Evolutionary conservation across 2,329 filamentous ascomycete species (phyloP).

Genomic region (Tolypocladium ovalisporum): DNA sequence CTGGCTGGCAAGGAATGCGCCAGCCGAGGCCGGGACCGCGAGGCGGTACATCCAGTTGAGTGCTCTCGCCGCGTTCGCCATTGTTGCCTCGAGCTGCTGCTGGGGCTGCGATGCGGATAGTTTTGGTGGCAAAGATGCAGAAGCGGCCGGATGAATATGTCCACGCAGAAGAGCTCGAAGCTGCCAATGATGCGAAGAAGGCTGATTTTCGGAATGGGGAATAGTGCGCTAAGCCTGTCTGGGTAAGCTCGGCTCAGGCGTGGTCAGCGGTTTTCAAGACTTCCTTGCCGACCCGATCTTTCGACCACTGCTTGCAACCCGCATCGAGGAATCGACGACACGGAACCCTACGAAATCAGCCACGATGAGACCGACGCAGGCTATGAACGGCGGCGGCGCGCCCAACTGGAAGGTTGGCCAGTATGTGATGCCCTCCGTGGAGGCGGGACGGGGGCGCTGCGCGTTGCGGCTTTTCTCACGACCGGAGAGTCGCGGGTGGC

Average conservation of each 20-base stretch:
- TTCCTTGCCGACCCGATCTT: conserved; percentile 14
- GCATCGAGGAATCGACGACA: conserved; percentile 12
- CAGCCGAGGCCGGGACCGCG: conserved; percentile 65
- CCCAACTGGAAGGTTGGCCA: conserved; percentile 21
- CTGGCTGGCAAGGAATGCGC: conserved; percentile 56
- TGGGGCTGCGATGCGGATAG: background rate
- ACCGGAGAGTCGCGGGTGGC: background rate
- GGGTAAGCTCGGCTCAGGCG: conserved; percentile 21
- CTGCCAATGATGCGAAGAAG: background rate
- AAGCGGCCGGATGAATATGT: background rate
- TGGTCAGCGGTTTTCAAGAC: conserved; percentile 14
- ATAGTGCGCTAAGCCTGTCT: conserved; percentile 18
- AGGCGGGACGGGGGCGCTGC: conserved; percentile 2
- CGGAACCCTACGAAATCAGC: conserved; percentile 12
- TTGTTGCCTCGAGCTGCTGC: conserved; percentile 4
- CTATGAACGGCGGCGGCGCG: conserved; percentile 21
- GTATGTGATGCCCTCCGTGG: conserved; percentile 19
- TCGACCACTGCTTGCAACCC: conserved; percentile 9
- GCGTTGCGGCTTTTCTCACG: conserved; percentile 21
- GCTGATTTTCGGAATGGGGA: conserved; percentile 11
- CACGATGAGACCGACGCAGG: conserved; percentile 32
- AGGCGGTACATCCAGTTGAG: conserved; percentile 54
- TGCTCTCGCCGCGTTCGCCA: conserved; percentile 45
- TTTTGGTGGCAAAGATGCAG: background rate
- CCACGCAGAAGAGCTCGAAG: background rate